phyloP scores from a whole-genome alignment of 306 rosid species.

The Rosa persica region DNA sequence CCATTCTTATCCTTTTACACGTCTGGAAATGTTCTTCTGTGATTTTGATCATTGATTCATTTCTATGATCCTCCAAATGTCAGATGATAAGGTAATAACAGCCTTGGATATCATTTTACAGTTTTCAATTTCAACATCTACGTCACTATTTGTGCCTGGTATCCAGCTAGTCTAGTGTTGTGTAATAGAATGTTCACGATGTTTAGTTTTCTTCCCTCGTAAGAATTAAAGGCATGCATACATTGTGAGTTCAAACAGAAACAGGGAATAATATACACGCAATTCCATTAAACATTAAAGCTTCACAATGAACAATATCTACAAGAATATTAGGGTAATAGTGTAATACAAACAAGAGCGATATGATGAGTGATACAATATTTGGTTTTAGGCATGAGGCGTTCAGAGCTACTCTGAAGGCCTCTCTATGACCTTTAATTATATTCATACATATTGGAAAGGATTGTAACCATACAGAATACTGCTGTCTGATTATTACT shows the following conservation, averaged over 20 bases:
- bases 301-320: neutral
- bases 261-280: neutral
- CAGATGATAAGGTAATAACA: conserved; percentile 15
- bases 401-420: neutral
- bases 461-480: neutral
- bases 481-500: neutral
- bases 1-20: too few species aligned
- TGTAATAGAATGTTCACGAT: neutral
- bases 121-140: too few species aligned
- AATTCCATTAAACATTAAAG: neutral
- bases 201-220: too few species aligned
- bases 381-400: neutral
- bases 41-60: too few species aligned
- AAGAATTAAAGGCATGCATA: neutral
- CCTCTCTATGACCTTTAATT: neutral
- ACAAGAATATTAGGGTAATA: neutral
- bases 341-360: neutral
- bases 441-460: neutral
- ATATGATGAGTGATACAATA: neutral
- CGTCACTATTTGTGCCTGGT: too few species aligned
- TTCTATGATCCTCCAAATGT: conserved; percentile 37
- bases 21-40: too few species aligned
- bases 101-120: neutral
- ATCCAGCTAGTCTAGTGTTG: too few species aligned
- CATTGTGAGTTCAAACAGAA: neutral